Evolutionary conservation across 176 grass and related monocot species (phyloP).

Genomic region (Typha latifolia): DNA sequence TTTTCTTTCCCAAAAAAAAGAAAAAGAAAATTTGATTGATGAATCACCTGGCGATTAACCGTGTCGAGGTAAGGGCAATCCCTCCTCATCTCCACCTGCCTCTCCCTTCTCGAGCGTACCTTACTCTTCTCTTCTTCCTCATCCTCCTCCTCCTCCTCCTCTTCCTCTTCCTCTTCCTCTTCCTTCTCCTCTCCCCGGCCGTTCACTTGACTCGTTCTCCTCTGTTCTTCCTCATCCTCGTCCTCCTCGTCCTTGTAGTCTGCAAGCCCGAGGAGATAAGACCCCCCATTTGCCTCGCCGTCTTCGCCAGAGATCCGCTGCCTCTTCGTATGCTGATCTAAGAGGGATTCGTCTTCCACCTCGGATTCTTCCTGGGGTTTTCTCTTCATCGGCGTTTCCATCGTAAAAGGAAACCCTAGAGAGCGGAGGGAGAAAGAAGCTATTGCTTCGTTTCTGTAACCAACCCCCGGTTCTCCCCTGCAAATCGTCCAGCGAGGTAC

Average conservation of each 20-base stretch:
- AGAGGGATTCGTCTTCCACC: background rate
- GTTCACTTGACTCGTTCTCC: background rate
- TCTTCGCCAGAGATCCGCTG: constrained; percentile 15
- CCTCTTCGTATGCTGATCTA: constrained; percentile 18
- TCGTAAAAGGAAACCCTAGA: constrained; percentile 10
- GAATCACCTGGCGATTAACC: constrained; percentile 75
- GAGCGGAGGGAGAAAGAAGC: too few relatives aligned
- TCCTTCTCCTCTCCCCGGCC: background rate
- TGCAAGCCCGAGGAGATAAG: constrained; percentile 37
- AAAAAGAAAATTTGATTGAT: background rate
- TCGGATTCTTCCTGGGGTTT: constrained; percentile 19
- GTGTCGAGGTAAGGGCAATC: constrained; percentile 99
- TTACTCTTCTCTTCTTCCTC: constrained; percentile 21
- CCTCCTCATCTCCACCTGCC: constrained; percentile 66
- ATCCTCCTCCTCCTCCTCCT: constrained; percentile 14
- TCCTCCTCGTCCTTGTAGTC: constrained; percentile 46
- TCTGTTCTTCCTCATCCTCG: constrained; percentile 25
- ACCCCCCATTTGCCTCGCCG: background rate
- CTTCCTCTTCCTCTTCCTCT: constrained; percentile 11
- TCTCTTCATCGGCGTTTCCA: constrained; percentile 27
- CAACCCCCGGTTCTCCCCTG: too few relatives aligned
- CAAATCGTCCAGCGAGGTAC: too few relatives aligned
- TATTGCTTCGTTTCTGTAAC: too few relatives aligned
- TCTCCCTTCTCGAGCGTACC: constrained; percentile 38
- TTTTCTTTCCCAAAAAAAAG: background rate